Evolutionary conservation across 345 rosid genomes (phyloP).

Genomic region (Acer saccharum): DNA sequence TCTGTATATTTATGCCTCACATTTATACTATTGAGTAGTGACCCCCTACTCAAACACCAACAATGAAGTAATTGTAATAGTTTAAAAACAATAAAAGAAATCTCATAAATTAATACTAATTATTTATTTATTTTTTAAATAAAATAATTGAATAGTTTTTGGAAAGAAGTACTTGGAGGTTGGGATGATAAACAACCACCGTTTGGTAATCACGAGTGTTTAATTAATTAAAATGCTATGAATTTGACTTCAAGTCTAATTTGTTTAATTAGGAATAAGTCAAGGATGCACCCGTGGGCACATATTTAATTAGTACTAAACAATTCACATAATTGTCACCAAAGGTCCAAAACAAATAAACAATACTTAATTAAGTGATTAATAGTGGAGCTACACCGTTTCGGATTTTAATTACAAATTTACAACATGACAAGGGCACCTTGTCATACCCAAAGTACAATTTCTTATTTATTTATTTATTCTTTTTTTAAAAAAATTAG

Average conservation of each 20-base stretch:
- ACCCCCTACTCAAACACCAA: too few species aligned
- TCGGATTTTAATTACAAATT: not conserved
- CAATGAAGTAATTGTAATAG: too few species aligned
- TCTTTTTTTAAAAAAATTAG: too few species aligned
- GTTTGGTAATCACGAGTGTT: not conserved
- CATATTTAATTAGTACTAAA: conserved; percentile 12
- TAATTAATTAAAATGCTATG: not conserved
- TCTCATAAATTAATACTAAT: too few species aligned
- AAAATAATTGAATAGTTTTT: not conserved
- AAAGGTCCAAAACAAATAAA: not conserved
- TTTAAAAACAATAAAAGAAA: too few species aligned
- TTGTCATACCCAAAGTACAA: not conserved
- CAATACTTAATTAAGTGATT: not conserved
- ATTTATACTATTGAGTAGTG: too few species aligned
- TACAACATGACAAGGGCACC: not conserved
- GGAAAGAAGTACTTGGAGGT: not conserved
- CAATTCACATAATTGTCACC: not conserved
- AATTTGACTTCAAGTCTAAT: not conserved
- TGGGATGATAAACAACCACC: not conserved
- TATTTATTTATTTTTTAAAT: too few species aligned
- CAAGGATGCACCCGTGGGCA: conserved; percentile 18
- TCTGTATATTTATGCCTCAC: too few species aligned
- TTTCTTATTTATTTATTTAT: too few species aligned
- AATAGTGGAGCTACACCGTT: not conserved
- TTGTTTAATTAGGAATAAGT: not conserved